Base-by-base conservation (phyloP, 2,329 filamentous ascomycete genomes). In the Cladosporium sp. region DNA sequence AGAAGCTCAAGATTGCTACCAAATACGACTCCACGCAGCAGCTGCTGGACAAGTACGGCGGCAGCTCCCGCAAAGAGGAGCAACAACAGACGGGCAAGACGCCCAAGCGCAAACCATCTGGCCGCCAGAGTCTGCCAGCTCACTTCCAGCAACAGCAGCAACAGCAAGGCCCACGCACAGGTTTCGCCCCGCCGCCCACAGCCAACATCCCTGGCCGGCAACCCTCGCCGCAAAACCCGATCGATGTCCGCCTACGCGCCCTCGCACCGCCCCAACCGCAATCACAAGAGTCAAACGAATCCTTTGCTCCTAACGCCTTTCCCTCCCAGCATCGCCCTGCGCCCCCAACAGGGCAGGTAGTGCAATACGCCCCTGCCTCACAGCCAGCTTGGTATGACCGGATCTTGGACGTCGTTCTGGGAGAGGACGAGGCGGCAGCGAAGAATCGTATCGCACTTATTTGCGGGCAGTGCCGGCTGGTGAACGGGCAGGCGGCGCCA, bases 21-120 rank as follows among this genome's bases (percentile, higher is more conserved):
- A 95, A 88, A 69, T 98, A 96, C 73, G 89, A 97, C 70, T 93
- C 91, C 32, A 98, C 93, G 1, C 83, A 95, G 64, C 84, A 96
- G 67, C 73, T 98, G 55, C 80, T 98, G 9, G 89, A 97, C 64
- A 98, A 97, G 64, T 98, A 98, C 68, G 91, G 90, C 34, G 87
- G 83, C 9, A 74, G 77, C 16, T 56, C 61, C 43, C 71, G 63
- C 56, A 63, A 58, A 46, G 68, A 56, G 73, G 77, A 62, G 73
- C 56, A 60, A 41, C 57, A 56, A 33, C 61, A 65, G 53, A 60
- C 59, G 46, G 46, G 37, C 43, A 53, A 55, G 34, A 34, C 13
- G 34, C 49, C 48, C 34, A 75, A 64, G 59, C 72, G 50, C 37
- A 53, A 53, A 31, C 35, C 28, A 8, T 59, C 5, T n/a, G 44